Conservation (phyloP, 2,329 filamentous ascomycete genomes). For the Coccinonectria pachysandricola region DNA sequence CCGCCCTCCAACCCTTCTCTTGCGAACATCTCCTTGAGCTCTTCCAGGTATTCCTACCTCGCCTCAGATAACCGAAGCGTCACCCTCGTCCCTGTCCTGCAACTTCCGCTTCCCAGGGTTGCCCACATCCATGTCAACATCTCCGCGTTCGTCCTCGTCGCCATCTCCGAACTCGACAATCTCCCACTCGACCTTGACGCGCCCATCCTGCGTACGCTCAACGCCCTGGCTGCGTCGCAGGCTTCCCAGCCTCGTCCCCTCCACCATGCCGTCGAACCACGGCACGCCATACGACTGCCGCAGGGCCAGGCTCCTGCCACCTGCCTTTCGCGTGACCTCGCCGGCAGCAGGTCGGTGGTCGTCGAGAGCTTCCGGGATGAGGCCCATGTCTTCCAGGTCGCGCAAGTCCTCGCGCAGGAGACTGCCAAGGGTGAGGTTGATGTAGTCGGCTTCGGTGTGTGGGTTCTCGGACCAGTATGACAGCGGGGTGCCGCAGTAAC, state of each 20-base stretch:
- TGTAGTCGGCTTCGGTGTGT: slow-evolving; percentile 60
- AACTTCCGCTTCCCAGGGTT: slow-evolving; percentile 42
- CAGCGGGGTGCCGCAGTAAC: slow-evolving; percentile 80
- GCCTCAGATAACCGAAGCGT: slow-evolving; percentile 6
- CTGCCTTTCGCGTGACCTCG: slow-evolving; percentile 18
- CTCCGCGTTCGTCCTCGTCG: slow-evolving; percentile 25
- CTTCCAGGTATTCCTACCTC: too few relatives aligned
- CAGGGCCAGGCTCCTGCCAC: slow-evolving; percentile 22
- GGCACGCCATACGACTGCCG: slow-evolving; percentile 61
- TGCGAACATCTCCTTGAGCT: too few relatives aligned
- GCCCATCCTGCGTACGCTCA: slow-evolving; percentile 47
- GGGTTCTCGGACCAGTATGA: slow-evolving; percentile 75
- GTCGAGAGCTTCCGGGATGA: slow-evolving; percentile 54
- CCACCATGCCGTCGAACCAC: slow-evolving; percentile 77
- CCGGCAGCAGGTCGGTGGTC: too few relatives aligned
- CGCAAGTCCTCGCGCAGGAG: slow-evolving; percentile 60
- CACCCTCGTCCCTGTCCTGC: slow-evolving; percentile 28
- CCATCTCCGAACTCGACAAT: slow-evolving; percentile 59
- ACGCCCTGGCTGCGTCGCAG: slow-evolving; percentile 52
- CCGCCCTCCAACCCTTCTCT: too few relatives aligned
- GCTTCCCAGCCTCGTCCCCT: slow-evolving; percentile 62
- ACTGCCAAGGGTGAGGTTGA: slow-evolving; percentile 73
- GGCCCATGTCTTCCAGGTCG: slow-evolving; percentile 61
- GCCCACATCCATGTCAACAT: slow-evolving; percentile 27
- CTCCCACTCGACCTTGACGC: slow-evolving; percentile 69